A percentile compares a stretch with the other conserved stretches of the same genome.
Conservation (phyloP, 202 grass and related monocot genomes). For the Carex sylvatica region DNA sequence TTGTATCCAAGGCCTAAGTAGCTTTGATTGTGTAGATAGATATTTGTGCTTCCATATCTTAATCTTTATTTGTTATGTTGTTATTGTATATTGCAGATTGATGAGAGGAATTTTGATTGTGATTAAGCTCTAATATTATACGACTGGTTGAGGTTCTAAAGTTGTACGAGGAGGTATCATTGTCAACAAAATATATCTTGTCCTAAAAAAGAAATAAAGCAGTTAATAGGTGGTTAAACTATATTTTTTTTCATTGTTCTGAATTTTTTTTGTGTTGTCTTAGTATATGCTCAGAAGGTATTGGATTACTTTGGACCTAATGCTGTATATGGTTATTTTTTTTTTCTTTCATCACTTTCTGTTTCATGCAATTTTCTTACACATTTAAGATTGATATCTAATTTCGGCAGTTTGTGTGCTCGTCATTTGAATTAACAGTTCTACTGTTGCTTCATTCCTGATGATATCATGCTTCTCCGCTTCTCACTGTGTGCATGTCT, state of each 20-base stretch:
- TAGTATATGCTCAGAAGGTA: conserved; percentile 19
- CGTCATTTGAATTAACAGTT: neutral
- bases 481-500: conserved; percentile 5
- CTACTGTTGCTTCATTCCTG: neutral
- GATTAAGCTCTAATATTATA: conserved; percentile 8
- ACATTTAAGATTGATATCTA: neutral
- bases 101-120: conserved; percentile 13
- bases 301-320: conserved; percentile 10
- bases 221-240: conserved; percentile 27
- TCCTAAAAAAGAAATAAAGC: conserved; percentile 24
- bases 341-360: neutral
- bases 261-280: conserved; percentile 9
- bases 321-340: conserved; percentile 3
- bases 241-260: neutral
- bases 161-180: neutral
- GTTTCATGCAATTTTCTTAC: conserved; percentile 14
- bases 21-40: neutral
- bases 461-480: neutral
- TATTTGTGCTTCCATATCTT: neutral
- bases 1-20: neutral
- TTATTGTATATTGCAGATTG: conserved; percentile 25
- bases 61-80: neutral
- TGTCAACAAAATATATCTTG: neutral
- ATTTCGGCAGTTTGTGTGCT: neutral
- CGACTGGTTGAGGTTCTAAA: conserved; percentile 2